Conservation (phyloP, 192 early-diverging fungal genomes). For the Coemansia aciculifera region DNA sequence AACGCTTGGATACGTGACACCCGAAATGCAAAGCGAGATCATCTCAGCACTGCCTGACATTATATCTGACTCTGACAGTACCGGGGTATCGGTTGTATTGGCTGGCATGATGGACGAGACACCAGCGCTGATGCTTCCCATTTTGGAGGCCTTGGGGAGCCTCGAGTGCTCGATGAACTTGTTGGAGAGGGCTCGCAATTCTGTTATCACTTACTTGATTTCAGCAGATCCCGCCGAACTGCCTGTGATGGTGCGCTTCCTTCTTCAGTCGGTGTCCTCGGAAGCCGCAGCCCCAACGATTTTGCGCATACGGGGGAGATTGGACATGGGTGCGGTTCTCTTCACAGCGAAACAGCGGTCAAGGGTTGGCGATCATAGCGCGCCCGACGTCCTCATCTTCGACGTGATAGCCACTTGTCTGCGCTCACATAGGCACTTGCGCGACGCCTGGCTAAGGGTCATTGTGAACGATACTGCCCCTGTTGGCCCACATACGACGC, state of each 20-base stretch:
- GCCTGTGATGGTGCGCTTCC: constrained; percentile 70
- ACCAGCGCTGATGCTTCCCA: constrained; percentile 63
- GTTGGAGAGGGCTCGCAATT: constrained; percentile 56
- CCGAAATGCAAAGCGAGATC: constrained; percentile 70
- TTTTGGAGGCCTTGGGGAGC: constrained; percentile 72
- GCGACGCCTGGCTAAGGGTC: constrained; percentile 68
- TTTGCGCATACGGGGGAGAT: constrained; percentile 57
- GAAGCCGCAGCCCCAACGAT: constrained; percentile 34
- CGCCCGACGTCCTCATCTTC: constrained; percentile 49
- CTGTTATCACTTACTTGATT: constrained; percentile 60
- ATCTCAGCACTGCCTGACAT: constrained; percentile 75
- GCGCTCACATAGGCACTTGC: constrained; percentile 66
- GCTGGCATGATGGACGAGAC: constrained; percentile 61
- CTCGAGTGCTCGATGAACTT: constrained; percentile 50
- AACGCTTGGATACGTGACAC: constrained; percentile 63
- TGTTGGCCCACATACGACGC: constrained; percentile 44
- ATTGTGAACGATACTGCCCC: constrained; percentile 51
- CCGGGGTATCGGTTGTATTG: constrained; percentile 61
- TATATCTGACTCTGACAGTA: constrained; percentile 68
- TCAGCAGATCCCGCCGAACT: constrained; percentile 71
- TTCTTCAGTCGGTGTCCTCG: constrained; percentile 63
- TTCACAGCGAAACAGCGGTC: constrained; percentile 18
- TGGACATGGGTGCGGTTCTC: constrained; percentile 67
- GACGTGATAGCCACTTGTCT: constrained; percentile 69
- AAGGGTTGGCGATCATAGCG: constrained; percentile 7